phyloP scores from a whole-genome alignment of 495 filamentous ascomycete genomes.

The Aspergillus panamensis region DNA sequence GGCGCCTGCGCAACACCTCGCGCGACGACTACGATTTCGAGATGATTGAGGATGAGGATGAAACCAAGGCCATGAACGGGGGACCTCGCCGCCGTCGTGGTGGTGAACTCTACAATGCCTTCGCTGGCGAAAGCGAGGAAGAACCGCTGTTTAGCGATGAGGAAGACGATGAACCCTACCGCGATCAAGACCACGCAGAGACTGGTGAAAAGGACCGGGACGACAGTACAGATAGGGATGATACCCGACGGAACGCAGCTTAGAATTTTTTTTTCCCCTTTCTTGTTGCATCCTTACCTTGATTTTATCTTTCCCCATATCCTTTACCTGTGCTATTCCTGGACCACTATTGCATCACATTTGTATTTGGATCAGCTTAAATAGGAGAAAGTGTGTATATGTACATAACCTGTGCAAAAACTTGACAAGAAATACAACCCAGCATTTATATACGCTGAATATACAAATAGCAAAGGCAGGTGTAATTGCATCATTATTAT shows the following conservation, averaged over 20 bases:
- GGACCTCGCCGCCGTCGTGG: constrained; percentile 53
- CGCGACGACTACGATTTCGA: constrained; percentile 94
- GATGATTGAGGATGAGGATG: constrained; percentile 80
- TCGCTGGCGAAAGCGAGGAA: constrained; percentile 78
- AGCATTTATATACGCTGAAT: neutral
- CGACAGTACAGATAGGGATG: constrained; percentile 21
- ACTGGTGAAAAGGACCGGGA: constrained; percentile 26
- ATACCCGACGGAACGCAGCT: constrained; percentile 23
- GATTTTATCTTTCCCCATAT: constrained; percentile 8
- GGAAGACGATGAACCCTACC: constrained; percentile 48
- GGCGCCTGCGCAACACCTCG: constrained; percentile 66
- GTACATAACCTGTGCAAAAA: neutral
- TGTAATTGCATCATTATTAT: neutral
- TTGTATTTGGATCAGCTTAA: neutral
- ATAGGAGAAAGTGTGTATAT: neutral
- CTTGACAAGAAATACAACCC: neutral
- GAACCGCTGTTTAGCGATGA: constrained; percentile 56
- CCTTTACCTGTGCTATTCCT: neutral
- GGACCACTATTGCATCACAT: neutral
- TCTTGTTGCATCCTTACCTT: constrained; percentile 12
- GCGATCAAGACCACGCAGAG: constrained; percentile 35
- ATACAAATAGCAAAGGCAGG: neutral
- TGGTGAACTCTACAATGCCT: constrained; percentile 90
- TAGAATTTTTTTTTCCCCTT: constrained; percentile 4
- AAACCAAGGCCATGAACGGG: constrained; percentile 52